Evolutionary conservation across 1,284 basidiomycete genomes (phyloP), one percentile per base, ranked within the genome.

Genomic region (Rhodotorula sp.): DNA sequence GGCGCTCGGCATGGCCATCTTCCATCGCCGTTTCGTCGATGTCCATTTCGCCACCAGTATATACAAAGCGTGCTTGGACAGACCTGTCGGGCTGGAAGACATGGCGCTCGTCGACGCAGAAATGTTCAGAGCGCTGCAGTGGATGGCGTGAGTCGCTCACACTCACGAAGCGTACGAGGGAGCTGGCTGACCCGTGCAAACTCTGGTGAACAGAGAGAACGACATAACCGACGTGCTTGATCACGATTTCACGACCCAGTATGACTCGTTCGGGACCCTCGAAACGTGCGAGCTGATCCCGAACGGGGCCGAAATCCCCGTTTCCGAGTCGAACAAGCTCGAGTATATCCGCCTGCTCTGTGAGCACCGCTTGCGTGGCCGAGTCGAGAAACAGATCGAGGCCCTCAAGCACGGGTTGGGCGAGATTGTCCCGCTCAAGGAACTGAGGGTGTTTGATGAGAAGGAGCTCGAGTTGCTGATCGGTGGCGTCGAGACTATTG

Each of bases 11-110:
- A 91, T 94, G 81, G 94, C 93, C 22, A 93, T 95, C 74, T 94
- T 93, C 80, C 95, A 98, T 78, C 93, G 94, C 2, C 88, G 95
- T 20, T 85, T 99, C 54, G 86, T 99, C 46, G 96, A 99, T 80
- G 95, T 94, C 18, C 97, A 99, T 84, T 99, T 99, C 79, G 93
- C 92, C 24, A 88, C 94, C 73, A 95, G 93, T 75, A 83, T 97
- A 81, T 74, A 98, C 83, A 88, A 95, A 71, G 93, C 95, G 79
- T 85, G 95, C 33, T 85, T 98, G 33, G 91, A 89, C 57, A 91
- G 93, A 78, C 88, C 87, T 14, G 93, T 96, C 60, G 93, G 95
- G 79, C 91, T 95, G 80, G 87, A 88, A 76, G 94, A 97, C 79
- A 89, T 97, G 54, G 94, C 96, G 80, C 92, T 91, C 86, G 90